Evolutionary conservation across 805 yeast species (phyloP).

Genomic region (Yarrowia sp.): DNA sequence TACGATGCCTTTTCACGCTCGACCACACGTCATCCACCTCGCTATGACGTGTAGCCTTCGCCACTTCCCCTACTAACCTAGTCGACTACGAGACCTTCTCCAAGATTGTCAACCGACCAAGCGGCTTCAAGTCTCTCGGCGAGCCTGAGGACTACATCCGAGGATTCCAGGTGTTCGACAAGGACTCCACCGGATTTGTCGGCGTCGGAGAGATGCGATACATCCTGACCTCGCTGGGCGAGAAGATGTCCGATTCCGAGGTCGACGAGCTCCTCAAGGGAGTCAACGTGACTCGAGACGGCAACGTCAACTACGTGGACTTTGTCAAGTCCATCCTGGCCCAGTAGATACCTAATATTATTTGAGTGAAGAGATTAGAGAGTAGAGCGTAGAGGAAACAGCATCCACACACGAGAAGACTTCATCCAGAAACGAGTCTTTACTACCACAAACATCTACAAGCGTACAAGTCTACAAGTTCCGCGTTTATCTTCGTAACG

Average conservation of each 20-base stretch:
- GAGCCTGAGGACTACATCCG: conserved; percentile 92
- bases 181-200: conserved; percentile 92
- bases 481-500: neutral
- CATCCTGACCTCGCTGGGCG: conserved; percentile 94
- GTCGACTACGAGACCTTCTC: conserved; percentile 80
- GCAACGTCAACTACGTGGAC: conserved; percentile 90
- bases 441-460: too few species aligned
- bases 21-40: too few species aligned
- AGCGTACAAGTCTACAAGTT: too few species aligned
- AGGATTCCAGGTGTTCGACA: conserved; percentile 97
- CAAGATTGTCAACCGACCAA: conserved; percentile 80
- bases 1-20: too few species aligned
- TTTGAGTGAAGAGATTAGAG: conserved; percentile 11
- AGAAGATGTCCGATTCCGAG: conserved; percentile 85
- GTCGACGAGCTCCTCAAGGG: conserved; percentile 97
- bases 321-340: conserved; percentile 93
- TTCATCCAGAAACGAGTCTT: too few species aligned
- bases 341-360: conserved; percentile 58
- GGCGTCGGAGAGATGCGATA: conserved; percentile 97
- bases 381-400: too few species aligned
- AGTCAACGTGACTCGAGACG: conserved; percentile 90
- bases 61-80: conserved; percentile 46
- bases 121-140: conserved; percentile 86
- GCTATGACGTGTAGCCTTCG: too few species aligned
- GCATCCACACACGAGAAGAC: too few species aligned